A percentile compares a stretch with the other conserved stretches of the same genome.
Evolutionary conservation across 257 asterid genomes (phyloP).

Genomic region (Nicotiana noctiflora): DNA sequence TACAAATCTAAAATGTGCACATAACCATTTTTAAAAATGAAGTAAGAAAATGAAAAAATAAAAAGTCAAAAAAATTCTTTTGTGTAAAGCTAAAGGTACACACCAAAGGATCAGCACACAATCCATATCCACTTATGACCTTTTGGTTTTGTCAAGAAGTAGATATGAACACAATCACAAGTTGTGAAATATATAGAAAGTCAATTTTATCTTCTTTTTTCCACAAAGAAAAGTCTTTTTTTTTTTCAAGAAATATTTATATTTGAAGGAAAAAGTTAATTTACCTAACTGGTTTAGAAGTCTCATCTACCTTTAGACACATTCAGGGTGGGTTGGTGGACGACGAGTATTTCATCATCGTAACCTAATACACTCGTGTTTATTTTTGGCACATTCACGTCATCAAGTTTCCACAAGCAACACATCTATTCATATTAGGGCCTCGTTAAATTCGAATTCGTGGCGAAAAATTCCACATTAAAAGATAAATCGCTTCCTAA

Average conservation of each 20-base stretch:
- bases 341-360: neutral
- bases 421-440: neutral
- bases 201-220: neutral
- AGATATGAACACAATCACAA: neutral
- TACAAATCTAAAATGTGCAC: too few relatives aligned
- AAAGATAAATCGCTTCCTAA: too few relatives aligned
- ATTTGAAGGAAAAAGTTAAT: neutral
- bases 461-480: too few relatives aligned
- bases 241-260: too few relatives aligned
- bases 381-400: neutral
- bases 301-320: neutral
- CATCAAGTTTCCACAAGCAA: neutral
- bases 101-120: neutral
- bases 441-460: too few relatives aligned
- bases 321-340: neutral
- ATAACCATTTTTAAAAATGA: neutral
- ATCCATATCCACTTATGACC: neutral
- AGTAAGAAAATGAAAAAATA: neutral
- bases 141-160: neutral
- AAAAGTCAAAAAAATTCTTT: neutral
- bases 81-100: neutral
- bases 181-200: neutral
- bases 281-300: neutral
- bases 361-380: neutral
- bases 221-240: too few relatives aligned